Conservation (phyloP, 108 stramenopile genomes). For the Parietichytrium sp. region DNA sequence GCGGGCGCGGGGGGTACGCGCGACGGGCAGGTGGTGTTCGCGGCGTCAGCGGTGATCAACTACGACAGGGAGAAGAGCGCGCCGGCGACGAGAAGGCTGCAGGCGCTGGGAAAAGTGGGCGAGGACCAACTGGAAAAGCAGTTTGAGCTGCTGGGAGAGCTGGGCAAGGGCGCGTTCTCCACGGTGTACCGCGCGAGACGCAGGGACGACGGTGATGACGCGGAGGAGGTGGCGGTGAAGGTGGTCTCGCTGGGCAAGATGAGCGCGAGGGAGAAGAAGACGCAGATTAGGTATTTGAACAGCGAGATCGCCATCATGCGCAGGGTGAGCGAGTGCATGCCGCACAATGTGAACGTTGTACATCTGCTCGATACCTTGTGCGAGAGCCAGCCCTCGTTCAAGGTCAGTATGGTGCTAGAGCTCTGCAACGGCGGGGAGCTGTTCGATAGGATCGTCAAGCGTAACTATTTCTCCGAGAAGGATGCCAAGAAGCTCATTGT, state of each 20-base stretch:
- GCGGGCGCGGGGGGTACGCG: no score
- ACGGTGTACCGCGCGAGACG: constrained; percentile 1
- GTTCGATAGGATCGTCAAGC: constrained; percentile 36
- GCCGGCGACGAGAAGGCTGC: neutral
- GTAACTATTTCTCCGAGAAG: neutral
- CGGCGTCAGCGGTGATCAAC: no score
- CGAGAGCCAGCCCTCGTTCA: neutral
- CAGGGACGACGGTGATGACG: neutral
- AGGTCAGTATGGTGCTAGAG: constrained; percentile 41
- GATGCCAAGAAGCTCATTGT: constrained; percentile 27
- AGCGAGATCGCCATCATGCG: constrained; percentile 36
- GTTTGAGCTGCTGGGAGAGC: neutral
- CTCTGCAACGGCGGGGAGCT: constrained; percentile 44
- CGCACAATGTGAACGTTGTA: neutral
- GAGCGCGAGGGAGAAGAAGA: constrained; percentile 1
- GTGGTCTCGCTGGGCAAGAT: neutral
- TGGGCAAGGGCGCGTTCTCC: neutral
- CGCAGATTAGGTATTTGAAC: constrained; percentile 19
- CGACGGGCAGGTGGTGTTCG: no score
- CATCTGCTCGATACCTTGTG: neutral
- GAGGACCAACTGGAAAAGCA: neutral
- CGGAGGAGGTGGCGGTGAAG: neutral
- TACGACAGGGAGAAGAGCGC: neutral
- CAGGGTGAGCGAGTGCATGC: neutral
- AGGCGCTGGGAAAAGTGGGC: neutral